Conservation (phyloP, 164 flowering plant species). For the Chloranthus sessilifolius region DNA sequence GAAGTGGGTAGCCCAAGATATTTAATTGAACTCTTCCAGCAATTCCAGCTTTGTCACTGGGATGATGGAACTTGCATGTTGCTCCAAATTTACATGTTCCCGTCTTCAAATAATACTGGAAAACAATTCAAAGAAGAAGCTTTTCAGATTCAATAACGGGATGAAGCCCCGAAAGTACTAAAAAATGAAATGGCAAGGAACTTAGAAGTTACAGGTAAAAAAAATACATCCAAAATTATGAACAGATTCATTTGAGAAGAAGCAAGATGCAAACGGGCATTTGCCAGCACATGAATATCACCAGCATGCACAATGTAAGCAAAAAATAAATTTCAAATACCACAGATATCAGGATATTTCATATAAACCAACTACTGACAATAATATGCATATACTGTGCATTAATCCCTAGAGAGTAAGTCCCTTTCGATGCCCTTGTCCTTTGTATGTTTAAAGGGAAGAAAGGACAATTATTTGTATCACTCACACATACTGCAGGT, state of each 20-base stretch:
- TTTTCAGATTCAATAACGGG: conserved; percentile 3
- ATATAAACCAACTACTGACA: too few species aligned
- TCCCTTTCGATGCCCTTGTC: too few species aligned
- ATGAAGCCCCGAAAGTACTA: not conserved
- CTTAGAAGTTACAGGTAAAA: not conserved
- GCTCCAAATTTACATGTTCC: conserved; percentile 98
- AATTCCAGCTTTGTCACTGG: conserved; percentile 89
- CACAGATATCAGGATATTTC: not conserved
- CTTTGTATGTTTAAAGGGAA: too few species aligned
- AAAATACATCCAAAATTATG: conserved; percentile 1
- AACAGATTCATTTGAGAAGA: too few species aligned
- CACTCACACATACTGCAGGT: too few species aligned
- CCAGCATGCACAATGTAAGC: too few species aligned
- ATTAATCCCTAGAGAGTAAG: too few species aligned
- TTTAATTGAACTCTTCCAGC: conserved; percentile 80
- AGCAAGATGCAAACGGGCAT: too few species aligned
- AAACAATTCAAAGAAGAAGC: conserved; percentile 10
- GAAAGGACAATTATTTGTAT: too few species aligned
- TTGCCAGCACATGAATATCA: too few species aligned
- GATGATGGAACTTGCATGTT: conserved; percentile 98
- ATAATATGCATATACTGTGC: too few species aligned
- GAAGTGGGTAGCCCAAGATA: conserved; percentile 89
- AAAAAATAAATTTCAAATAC: not conserved
- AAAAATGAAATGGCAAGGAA: too few species aligned
- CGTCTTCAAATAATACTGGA: conserved; percentile 88